Evolutionary conservation across 257 asterid species (phyloP), one percentile per base, ranked within the genome.

Genomic region (Petrea volubilis): DNA sequence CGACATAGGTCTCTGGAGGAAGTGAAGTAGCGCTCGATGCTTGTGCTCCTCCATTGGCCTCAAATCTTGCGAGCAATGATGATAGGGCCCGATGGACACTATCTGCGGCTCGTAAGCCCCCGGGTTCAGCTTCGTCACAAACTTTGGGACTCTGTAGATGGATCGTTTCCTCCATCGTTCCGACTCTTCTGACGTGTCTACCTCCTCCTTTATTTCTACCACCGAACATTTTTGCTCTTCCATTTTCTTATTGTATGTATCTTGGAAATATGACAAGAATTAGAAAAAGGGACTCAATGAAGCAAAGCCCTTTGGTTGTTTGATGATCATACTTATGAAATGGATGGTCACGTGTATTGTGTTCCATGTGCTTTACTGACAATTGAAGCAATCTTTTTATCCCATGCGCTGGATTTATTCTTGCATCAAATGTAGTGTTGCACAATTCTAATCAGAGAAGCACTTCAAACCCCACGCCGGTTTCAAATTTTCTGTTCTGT

Each of bases 11-110:
- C 85, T 56, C 20, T 15, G n/a, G 15, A 75, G 67, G 74, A 75
- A 80, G 1, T 59, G 84, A 0, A 74, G 67, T 1, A 83, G 74
- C 24, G 79, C 85, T 14, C 85, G 61, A 18, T 65, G 47, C 67
- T 83, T 83, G 74, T 83, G 81, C 17, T 23, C 76, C 63, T 83
- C 85, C 88, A 80, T 72, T 1, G 58, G 53, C 49, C 41, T 23
- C 62, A 83, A 55, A 40, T 74, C 67, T 4, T 13, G 10, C 0
- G 23, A 25, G 0, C 60, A 66, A 23, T 65, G 40, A 63, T 83
- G 85, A 49, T 83, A 83, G 6, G 88, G 88, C 5, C 85, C 88
- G 7, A 83, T 47, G 2, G 84, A 83, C 62, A 78, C 71, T 4
- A 6, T 65, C 11, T 31, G 81, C 4, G 88, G 88, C 52, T 18